Percentiles rank a stretch among this genome's conserved stretches.
Conservation (phyloP, 805 yeast species). For the Limtongia smithiae region DNA sequence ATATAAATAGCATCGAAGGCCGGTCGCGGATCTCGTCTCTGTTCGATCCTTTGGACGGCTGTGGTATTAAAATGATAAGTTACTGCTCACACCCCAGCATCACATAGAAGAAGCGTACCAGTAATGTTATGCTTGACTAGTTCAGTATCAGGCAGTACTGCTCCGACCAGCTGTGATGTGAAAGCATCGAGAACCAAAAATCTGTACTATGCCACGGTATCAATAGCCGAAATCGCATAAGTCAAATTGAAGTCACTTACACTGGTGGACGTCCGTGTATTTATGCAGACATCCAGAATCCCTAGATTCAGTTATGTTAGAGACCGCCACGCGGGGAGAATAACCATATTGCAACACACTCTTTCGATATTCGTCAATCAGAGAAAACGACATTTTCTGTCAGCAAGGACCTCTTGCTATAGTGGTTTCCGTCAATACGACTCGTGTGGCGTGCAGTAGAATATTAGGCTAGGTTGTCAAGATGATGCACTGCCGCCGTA, state of each 20-base stretch:
- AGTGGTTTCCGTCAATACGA: too few species aligned
- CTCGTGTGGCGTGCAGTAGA: too few species aligned
- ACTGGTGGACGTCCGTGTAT: too few species aligned
- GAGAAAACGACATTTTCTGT: conserved; percentile 19
- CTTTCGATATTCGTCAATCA: conserved; percentile 16
- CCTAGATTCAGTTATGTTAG: conserved; percentile 15
- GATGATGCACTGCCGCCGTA: too few species aligned
- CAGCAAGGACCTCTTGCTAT: too few species aligned
- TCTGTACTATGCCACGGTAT: conserved; percentile 37
- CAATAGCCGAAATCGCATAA: background rate
- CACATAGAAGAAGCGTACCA: too few species aligned
- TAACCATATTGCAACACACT: conserved; percentile 5
- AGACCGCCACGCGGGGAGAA: background rate
- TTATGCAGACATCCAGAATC: conserved; percentile 11
- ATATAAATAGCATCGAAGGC: conserved; percentile 78
- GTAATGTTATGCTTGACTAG: conserved; percentile 20
- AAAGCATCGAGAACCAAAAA: conserved; percentile 56
- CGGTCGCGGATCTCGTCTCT: conserved; percentile 55
- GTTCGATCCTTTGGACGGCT: conserved; percentile 63
- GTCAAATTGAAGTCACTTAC: background rate
- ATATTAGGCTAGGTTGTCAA: too few species aligned
- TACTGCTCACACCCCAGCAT: too few species aligned
- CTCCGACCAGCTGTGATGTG: conserved; percentile 48
- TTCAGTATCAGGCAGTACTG: conserved; percentile 28
- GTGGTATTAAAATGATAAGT: too few species aligned